Evolutionary conservation across 2,329 filamentous ascomycete genomes (phyloP).

Genomic region (Claviceps sp.): DNA sequence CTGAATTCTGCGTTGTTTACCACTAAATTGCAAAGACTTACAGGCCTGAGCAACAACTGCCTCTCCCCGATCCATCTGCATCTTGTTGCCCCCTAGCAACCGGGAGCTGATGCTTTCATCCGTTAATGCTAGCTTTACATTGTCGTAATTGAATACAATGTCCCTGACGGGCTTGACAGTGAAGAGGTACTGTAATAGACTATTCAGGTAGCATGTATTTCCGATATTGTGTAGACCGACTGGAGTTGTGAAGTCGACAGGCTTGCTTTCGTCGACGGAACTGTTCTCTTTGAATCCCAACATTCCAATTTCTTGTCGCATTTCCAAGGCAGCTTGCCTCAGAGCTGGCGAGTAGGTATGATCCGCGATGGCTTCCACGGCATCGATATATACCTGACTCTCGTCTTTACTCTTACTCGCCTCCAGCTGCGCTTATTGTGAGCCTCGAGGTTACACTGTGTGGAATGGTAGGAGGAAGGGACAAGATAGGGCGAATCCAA

Average conservation of each 20-base stretch:
- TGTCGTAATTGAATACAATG: slow-evolving; percentile 64
- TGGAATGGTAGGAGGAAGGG: neutral
- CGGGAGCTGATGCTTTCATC: slow-evolving; percentile 51
- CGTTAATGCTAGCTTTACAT: slow-evolving; percentile 53
- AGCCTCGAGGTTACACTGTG: neutral
- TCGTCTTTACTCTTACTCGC: slow-evolving; percentile 15
- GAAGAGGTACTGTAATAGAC: slow-evolving; percentile 88
- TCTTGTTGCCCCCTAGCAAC: slow-evolving; percentile 56
- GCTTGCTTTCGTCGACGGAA: slow-evolving; percentile 1
- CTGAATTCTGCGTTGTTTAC: neutral
- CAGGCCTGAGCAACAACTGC: slow-evolving; percentile 59
- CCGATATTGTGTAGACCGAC: slow-evolving; percentile 87
- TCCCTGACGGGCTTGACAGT: slow-evolving; percentile 72
- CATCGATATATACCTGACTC: slow-evolving; percentile 20
- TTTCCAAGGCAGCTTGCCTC: slow-evolving; percentile 14
- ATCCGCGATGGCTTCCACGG: slow-evolving; percentile 22
- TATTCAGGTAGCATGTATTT: slow-evolving; percentile 97
- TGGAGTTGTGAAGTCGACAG: slow-evolving; percentile 44
- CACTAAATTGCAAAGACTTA: slow-evolving; percentile 30
- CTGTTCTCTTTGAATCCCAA: slow-evolving; percentile 5
- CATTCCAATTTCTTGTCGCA: slow-evolving; percentile 9
- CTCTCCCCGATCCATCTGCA: slow-evolving; percentile 38
- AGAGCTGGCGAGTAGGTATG: slow-evolving; percentile 12
- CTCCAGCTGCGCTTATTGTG: slow-evolving; percentile 12
- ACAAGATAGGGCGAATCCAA: slow-evolving; percentile 7